Base-by-base conservation (phyloP, 768 basidiomycete genomes). In the Saitozyma sp. region DNA sequence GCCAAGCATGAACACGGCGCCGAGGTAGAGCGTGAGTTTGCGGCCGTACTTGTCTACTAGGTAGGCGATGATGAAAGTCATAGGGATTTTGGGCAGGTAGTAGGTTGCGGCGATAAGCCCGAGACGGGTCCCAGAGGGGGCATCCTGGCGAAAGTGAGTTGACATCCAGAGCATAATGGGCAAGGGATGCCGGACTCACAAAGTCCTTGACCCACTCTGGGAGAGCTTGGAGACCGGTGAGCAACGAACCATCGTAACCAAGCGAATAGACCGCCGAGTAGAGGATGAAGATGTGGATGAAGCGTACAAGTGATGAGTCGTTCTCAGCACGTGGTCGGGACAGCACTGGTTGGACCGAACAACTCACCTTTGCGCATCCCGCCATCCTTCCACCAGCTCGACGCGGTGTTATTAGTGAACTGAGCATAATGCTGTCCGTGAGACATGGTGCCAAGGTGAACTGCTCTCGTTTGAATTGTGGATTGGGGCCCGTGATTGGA, bases 1-100 rank as follows among this genome's bases (percentile, higher is more conserved):
- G 38, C 46, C 66, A 13, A 66, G 58, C 56, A 66, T 64, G 51
- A 64, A 70, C 9, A 67, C 17, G 16, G 65, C 62, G 20, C 69
- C 69, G 29, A 64, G 29, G 29, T 29, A 29, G 29, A 29, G 29
- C 29, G 29, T 5, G 29, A 29, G 29, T 5, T 29, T 29, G 29
- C 29, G 29, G 29, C 29, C 29, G 29, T 29, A 29, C 29, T 29
- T 29, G 29, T 29, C 29, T 29, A 29, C 29, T 5, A 29, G 29
- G 29, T 29, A 29, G 29, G 29, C 29, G 29, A 29, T 29, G 29
- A 29, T 5, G 29, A 29, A 29, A 2, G 29, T 29, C 29, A 29
- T 29, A 2, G 29, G 29, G 29, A 29, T 29, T 5, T 29, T 29
- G 29, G 29, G 29, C 19, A 50, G 49, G 29, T 50, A 50, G 49